Evolutionary conservation across 1,284 basidiomycete genomes (phyloP), one percentile per base, ranked within the genome.

Genomic region (Leccinum fuscescens): DNA sequence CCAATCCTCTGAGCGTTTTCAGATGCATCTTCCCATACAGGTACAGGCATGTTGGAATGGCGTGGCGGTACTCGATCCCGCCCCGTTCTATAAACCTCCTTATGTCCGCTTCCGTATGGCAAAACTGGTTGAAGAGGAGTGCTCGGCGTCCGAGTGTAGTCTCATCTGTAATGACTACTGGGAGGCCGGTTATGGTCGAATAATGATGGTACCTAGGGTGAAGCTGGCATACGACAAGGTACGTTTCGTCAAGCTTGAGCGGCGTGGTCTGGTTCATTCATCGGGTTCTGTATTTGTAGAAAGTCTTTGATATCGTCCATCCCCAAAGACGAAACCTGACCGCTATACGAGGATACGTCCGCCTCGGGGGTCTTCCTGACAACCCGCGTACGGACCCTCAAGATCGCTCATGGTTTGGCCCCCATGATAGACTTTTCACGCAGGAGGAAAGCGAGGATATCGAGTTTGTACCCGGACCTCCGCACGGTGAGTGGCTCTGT

Each of bases 21-120:
- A 93, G 75, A 81, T 85, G 37, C 95, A 98, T 74, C 81, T 98
- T 0, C 95, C 95, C 1, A 80, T 97, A 31, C 95, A 98, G 75
- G 93, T 97, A 22, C 95, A 97, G 77, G 91, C 90, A 4, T 98
- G 95, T 77, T 97, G 95, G 95, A 97, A 97, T 74, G 95, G 95
- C 39, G 90, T 97, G 65, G 94, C 94, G 20, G 80, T 98, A 3
- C 83, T 97, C 54, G 95, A 97, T 74, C 94, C 95, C 0, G 94
- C 89, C 7, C 94, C 95, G 3, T 90, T 97, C 77, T 98, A 98
- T 77, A 81, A 83, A 2, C 89, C 91, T 1, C 92, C 93, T 3
- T 91, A 92, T 68, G 90, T 96, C 59, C 83, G 86, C 62, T 98
- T 98, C 85, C 84, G 95, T 50, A 97, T 98, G 95, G 95, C 95